Percentiles rank a stretch among this genome's conserved stretches.
Evolutionary conservation across 805 yeast species (phyloP).

Genomic region (Candida tibetensis): DNA sequence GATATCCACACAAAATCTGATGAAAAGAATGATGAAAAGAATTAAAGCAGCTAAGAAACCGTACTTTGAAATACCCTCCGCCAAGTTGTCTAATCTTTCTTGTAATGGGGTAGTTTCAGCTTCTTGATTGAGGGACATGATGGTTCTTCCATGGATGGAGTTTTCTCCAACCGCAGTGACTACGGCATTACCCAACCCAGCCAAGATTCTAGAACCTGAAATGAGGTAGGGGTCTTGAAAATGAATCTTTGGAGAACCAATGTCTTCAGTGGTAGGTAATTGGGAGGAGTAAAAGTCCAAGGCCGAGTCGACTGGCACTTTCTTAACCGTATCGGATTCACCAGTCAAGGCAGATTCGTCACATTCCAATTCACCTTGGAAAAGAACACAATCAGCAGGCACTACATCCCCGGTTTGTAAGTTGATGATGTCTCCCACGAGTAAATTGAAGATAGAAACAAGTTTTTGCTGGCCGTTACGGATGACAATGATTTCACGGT

Average conservation of each 20-base stretch:
- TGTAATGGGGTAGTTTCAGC: constrained; percentile 88
- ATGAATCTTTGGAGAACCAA: constrained; percentile 35
- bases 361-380: constrained; percentile 75
- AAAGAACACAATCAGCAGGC: constrained; percentile 81
- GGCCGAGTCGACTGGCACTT: constrained; percentile 52
- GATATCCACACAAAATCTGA: constrained; percentile 66
- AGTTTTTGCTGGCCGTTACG: constrained; percentile 67
- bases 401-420: constrained; percentile 93
- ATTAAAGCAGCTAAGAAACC: constrained; percentile 83
- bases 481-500: constrained; percentile 71
- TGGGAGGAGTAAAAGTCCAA: constrained; percentile 28
- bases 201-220: constrained; percentile 84
- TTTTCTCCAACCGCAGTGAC: constrained; percentile 89
- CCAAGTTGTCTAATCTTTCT: constrained; percentile 71
- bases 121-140: constrained; percentile 74
- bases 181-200: constrained; percentile 82
- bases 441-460: constrained; percentile 67
- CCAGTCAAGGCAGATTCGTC: constrained; percentile 95
- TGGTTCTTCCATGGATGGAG: constrained; percentile 89
- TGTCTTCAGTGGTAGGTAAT: constrained; percentile 35
- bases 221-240: constrained; percentile 79
- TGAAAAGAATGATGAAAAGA: constrained; percentile 75
- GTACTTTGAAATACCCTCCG: constrained; percentile 92
- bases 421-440: constrained; percentile 81
- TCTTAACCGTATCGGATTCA: constrained; percentile 80